Conservation (phyloP, 2,329 filamentous ascomycete species). For the Verticillium klebahnii region DNA sequence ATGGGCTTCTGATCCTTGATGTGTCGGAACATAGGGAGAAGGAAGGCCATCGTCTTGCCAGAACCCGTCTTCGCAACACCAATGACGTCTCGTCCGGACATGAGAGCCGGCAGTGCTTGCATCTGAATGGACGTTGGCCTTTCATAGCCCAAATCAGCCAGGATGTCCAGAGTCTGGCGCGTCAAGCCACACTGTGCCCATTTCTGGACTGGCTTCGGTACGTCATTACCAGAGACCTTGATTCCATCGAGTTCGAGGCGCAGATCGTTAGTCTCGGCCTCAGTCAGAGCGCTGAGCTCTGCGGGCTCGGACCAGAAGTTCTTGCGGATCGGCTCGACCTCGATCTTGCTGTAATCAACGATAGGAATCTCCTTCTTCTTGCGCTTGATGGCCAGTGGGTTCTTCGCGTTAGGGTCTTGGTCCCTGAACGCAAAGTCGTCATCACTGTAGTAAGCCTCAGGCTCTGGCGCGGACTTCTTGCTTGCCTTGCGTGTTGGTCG, state of each 20-base stretch:
- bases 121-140: constrained; percentile 91
- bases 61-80: constrained; percentile 97
- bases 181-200: constrained; percentile 95
- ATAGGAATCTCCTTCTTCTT: constrained; percentile 96
- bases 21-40: constrained; percentile 95
- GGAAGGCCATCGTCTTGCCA: constrained; percentile 93
- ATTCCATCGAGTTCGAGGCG: constrained; percentile 90
- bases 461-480: constrained; percentile 55
- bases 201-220: constrained; percentile 90
- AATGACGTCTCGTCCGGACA: constrained; percentile 93
- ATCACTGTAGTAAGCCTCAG: constrained; percentile 84
- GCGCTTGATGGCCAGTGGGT: constrained; percentile 54
- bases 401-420: constrained; percentile 42
- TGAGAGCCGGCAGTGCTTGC: constrained; percentile 89
- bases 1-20: constrained; percentile 89
- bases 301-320: constrained; percentile 91
- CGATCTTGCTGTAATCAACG: constrained; percentile 80
- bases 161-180: constrained; percentile 79
- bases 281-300: constrained; percentile 77
- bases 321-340: constrained; percentile 83
- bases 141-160: constrained; percentile 76
- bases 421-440: constrained; percentile 61
- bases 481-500: constrained; percentile 6
- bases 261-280: constrained; percentile 76
- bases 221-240: constrained; percentile 82